Percentiles rank a stretch among this genome's conserved stretches.
These are phyloP conservation scores for Syzygium aromaticum DNA, from an alignment of 345 rosid genomes.

Conservation along the genomic window DNA sequence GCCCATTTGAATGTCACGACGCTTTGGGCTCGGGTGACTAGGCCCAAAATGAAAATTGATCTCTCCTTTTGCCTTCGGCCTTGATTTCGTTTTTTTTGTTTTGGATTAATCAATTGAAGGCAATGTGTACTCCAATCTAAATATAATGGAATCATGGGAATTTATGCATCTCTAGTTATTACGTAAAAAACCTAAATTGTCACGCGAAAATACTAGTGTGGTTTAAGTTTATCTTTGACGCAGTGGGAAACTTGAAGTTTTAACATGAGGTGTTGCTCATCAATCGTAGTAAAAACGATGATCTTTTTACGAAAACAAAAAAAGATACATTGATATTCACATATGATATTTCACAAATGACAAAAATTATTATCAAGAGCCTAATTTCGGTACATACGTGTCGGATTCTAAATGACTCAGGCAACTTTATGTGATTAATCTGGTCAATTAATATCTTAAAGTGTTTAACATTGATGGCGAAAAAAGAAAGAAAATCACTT, in stretches of 20 bases:
- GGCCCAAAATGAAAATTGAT: background rate
- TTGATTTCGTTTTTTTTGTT: background rate
- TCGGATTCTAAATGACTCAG: fast-evolving
- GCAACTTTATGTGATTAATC: background rate
- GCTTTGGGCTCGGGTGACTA: background rate
- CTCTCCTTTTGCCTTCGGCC: background rate
- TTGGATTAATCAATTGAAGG: background rate
- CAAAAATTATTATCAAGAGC: fast-evolving
- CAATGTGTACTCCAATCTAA: background rate
- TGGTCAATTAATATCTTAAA: background rate
- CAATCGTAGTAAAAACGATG: fast-evolving
- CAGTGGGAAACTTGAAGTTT: background rate
- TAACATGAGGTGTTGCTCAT: fast-evolving
- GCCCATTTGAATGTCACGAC: background rate
- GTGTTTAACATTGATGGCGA: fast-evolving
- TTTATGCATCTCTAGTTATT: background rate
- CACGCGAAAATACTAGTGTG: fast-evolving
- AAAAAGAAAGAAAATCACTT: background rate
- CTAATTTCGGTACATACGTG: background rate
- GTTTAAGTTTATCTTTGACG: background rate
- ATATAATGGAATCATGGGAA: background rate
- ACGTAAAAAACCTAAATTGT: background rate
- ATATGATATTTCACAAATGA: too few species aligned
- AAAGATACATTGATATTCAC: too few species aligned
- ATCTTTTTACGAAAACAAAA: background rate